Base-by-base conservation (phyloP, 2,329 filamentous ascomycete genomes). In the Neoarthrinium moseri region DNA sequence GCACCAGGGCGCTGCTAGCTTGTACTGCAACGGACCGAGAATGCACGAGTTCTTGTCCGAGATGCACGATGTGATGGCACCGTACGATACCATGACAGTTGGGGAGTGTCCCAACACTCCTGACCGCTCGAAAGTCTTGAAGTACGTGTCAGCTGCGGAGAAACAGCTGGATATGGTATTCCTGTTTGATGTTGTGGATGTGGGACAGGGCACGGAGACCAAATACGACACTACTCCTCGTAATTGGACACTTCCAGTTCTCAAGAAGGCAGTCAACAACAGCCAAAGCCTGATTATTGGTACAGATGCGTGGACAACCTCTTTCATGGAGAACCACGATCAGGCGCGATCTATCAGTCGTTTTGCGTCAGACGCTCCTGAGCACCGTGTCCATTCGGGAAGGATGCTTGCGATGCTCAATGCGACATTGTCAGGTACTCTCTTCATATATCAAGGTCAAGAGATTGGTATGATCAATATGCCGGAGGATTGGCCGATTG, bases 311-410 rank as follows among this genome's bases (percentile, higher is more conserved):
- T 82, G 79, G 79, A 80, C 76, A 1, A 81, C 80, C 0, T 69
- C 75, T 0, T 86, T 84, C 56, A 70, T 78, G 45, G 82, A 86
- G 56, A 85, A 85, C 53, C 82, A 86, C 59, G 82, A 86, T 56
- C 74, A 81, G 47, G 72, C 74, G 3, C 71, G 82, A 1, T 76
- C 74, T 2, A 64, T 84, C 5, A 77, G 75, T 3, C 72, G 80
- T 3, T 79, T 74, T 47, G 71, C 68, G 0, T 70, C 68, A 12
- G 74, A 78, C 43, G 54, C 58, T 0, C 70, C 70, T 0, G 62
- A 67, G 34, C 64, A 68, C 54, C 69, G 75, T 20, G 67, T 57
- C 10, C 52, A 60, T 10, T 71, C 70, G 35, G 77, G 75, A 6
- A 81, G 80, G 56, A 72, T 81, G 65, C 67, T 83, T 15, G 70